Percentiles rank a stretch among this genome's conserved stretches.
Evolutionary conservation across 495 filamentous ascomycete species (phyloP).

Genomic region (Aspergillus baeticus): DNA sequence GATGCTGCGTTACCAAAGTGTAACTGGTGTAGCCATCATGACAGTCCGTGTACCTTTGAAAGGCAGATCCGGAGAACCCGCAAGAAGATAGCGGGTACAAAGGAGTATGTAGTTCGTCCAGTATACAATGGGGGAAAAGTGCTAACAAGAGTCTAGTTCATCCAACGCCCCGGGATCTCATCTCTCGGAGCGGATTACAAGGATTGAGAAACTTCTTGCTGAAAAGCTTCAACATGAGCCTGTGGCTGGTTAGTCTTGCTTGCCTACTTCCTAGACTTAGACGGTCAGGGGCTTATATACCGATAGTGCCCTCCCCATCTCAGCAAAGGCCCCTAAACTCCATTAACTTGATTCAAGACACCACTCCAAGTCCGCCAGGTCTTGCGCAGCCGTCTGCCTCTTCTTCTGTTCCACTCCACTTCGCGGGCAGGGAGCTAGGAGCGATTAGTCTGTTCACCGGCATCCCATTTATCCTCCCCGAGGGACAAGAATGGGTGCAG

Average conservation of each 20-base stretch:
- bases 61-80: slow-evolving; percentile 36
- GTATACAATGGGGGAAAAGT: not conserved
- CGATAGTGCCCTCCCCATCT: not conserved
- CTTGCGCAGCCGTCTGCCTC: slow-evolving; percentile 20
- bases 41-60: slow-evolving; percentile 47
- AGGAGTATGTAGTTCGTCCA: slow-evolving; percentile 18
- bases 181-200: slow-evolving; percentile 39
- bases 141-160: slow-evolving; percentile 13
- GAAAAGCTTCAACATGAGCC: slow-evolving; percentile 30
- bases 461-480: slow-evolving; percentile 44
- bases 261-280: not conserved
- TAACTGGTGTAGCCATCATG: slow-evolving; percentile 55
- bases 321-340: not conserved
- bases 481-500: slow-evolving; percentile 47
- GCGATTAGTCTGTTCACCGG: slow-evolving; percentile 45
- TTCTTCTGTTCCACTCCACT: slow-evolving; percentile 43
- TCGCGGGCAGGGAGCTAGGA: slow-evolving; percentile 48
- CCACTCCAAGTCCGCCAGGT: not conserved
- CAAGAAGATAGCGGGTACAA: slow-evolving; percentile 24
- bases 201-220: slow-evolving; percentile 40
- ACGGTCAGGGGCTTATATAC: not conserved
- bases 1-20: slow-evolving; percentile 43
- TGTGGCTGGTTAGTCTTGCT: slow-evolving; percentile 23
- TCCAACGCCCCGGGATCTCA: slow-evolving; percentile 23
- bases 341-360: not conserved